Evolutionary conservation across 345 rosid species (phyloP), one percentile per base, ranked within the genome.

Genomic region (Populus ilicifolia): DNA sequence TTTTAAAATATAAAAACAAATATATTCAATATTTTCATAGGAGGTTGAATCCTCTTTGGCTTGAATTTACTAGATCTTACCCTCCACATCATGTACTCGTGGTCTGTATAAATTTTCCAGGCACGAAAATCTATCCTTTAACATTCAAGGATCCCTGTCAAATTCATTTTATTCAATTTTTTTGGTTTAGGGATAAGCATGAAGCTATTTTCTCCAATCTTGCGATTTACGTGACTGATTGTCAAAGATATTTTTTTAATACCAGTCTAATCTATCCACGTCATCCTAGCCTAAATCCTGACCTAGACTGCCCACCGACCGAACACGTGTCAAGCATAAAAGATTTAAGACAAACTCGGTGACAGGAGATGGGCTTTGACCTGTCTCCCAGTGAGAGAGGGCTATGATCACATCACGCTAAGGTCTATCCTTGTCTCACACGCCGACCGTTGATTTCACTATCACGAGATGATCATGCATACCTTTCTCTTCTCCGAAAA

Each of bases 301-400:
- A 43, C n/a, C 2, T 4, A 21, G 16, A 6, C 9, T 6, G 75
- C 77, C 74, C 0, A 39, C 29, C 41, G 3, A 14, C 8, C 1
- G 2, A 6, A 61, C 75, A 78, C 80, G 82, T 76, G 75, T 79
- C 72, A n/a, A 21, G 5, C 11, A 5, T 44, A 41, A 4, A 18
- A 7, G 9, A 25, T 1, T 1, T 10, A 12, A 27, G 70, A 7
- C 43, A 44, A 38, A 18, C 64, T 3, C 0, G 21, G 67, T 5
- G 25, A 54, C 44, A 46, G 12, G 13, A 14, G 71, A 17, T 71
- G 27, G 12, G 17, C 29, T 27, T 6, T n/a, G 1, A 23, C 30
- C 27, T 27, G 66, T 29, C 20, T 46, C 46, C 35, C 6, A 20
- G 1, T 30, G 6, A 27, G 41, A 2, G 30, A 50, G 25, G 20